Evolutionary conservation across 192 early-diverging fungal species (phyloP).

Genomic region (Helicostylum pulchrum): DNA sequence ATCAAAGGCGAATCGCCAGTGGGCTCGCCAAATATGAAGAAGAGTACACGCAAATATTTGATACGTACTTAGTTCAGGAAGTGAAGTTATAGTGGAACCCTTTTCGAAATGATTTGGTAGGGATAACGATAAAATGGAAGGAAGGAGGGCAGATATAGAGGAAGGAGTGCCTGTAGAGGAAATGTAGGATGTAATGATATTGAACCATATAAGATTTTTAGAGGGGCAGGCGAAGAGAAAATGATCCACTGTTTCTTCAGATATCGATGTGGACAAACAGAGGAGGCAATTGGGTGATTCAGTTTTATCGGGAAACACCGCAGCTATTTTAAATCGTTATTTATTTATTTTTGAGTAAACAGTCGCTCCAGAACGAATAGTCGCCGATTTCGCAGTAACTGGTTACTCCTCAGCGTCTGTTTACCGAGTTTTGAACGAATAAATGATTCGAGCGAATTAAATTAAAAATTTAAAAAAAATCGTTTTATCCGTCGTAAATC

Average conservation of each 20-base stretch:
- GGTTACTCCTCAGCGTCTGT: too few relatives aligned
- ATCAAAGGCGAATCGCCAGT: neutral
- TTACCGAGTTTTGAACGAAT: too few relatives aligned
- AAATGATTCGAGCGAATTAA: too few relatives aligned
- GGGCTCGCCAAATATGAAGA: neutral
- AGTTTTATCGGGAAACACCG: neutral
- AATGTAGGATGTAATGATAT: too few relatives aligned
- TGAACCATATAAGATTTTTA: neutral
- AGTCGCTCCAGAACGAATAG: too few relatives aligned
- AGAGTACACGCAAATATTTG: neutral
- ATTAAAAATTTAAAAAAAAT: too few relatives aligned
- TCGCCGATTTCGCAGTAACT: too few relatives aligned
- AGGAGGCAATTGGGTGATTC: neutral
- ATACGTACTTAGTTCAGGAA: neutral
- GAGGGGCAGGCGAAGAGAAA: neutral
- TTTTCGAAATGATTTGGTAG: neutral
- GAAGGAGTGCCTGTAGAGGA: neutral
- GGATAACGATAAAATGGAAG: neutral
- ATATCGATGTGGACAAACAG: neutral
- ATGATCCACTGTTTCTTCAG: neutral
- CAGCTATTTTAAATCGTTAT: too few relatives aligned
- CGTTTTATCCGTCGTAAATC: too few relatives aligned
- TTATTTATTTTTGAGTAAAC: too few relatives aligned
- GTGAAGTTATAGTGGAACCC: neutral
- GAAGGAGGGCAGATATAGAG: neutral